phyloP scores from a whole-genome alignment of 108 stramenopile species.

The Cyclotella baltica region DNA sequence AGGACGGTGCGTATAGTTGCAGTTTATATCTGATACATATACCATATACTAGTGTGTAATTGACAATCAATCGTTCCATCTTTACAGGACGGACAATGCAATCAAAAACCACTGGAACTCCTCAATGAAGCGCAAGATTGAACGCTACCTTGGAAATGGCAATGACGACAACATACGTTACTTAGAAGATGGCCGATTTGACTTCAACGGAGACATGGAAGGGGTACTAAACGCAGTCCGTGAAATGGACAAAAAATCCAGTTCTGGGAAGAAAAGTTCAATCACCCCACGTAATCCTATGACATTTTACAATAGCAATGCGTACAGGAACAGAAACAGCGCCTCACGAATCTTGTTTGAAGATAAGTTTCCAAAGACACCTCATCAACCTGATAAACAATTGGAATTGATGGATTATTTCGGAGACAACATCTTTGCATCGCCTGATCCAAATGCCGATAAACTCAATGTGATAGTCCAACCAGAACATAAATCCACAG shows the following conservation, averaged over 20 bases:
- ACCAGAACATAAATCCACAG: conserved; percentile 1
- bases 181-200: conserved; percentile 84
- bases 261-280: background rate
- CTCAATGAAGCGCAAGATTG: conserved; percentile 90
- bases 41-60: background rate
- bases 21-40: background rate
- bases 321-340: conserved; percentile 10
- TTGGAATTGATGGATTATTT: conserved; percentile 1
- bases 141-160: conserved; percentile 74
- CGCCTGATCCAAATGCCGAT: conserved; percentile 10
- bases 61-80: background rate
- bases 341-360: conserved; percentile 25
- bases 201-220: conserved; percentile 86
- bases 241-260: conserved; percentile 22
- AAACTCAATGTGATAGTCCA: background rate
- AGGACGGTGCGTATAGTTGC: conserved; percentile 59
- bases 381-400: background rate
- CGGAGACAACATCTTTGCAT: conserved; percentile 40
- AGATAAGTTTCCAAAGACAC: background rate
- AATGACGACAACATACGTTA: conserved; percentile 47
- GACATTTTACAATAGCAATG: background rate
- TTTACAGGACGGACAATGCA: conserved; percentile 92
- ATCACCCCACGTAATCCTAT: background rate
- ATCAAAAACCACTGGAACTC: conserved; percentile 99
- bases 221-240: conserved; percentile 83